Evolutionary conservation across 495 filamentous ascomycete species (phyloP).

Genomic region (Aspergillus cavernicola): DNA sequence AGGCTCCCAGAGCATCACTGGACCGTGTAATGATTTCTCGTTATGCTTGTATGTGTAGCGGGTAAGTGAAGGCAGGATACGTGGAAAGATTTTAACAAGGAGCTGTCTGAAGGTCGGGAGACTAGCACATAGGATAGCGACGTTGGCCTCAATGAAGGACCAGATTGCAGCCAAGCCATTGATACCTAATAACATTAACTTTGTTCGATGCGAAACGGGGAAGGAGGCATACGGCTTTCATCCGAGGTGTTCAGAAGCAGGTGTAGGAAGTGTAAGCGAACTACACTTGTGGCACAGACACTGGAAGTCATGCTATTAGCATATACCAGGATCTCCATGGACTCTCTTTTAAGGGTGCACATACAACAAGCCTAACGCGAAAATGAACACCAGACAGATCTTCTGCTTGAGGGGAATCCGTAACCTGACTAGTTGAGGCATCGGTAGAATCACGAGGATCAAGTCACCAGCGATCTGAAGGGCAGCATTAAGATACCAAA

Average conservation of each 20-base stretch:
- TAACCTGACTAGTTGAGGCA: slow-evolving; percentile 37
- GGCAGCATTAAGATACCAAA: slow-evolving; percentile 41
- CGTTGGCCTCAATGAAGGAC: slow-evolving; percentile 80
- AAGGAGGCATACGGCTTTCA: slow-evolving; percentile 20
- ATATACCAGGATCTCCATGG: too few species aligned
- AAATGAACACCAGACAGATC: slow-evolving; percentile 37
- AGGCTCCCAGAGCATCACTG: slow-evolving; percentile 8
- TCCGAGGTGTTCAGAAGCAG: slow-evolving; percentile 10
- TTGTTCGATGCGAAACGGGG: not conserved
- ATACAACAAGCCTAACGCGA: slow-evolving; percentile 49
- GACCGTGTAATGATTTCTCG: slow-evolving; percentile 13
- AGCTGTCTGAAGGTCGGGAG: slow-evolving; percentile 79
- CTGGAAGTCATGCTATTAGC: slow-evolving; percentile 18
- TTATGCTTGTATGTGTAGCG: slow-evolving; percentile 14
- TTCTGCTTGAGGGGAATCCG: slow-evolving; percentile 41
- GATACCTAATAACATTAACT: slow-evolving; percentile 22
- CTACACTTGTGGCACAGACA: slow-evolving; percentile 35
- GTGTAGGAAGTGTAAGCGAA: slow-evolving; percentile 26
- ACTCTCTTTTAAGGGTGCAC: too few species aligned
- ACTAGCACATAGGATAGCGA: slow-evolving; percentile 78
- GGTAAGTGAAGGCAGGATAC: slow-evolving; percentile 19
- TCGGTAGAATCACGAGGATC: slow-evolving; percentile 44
- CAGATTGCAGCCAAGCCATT: slow-evolving; percentile 56
- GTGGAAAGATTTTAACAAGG: slow-evolving; percentile 65
- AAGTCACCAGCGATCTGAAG: slow-evolving; percentile 48